Conservation (phyloP, 805 yeast genomes). For the Candida sanyiensis region DNA sequence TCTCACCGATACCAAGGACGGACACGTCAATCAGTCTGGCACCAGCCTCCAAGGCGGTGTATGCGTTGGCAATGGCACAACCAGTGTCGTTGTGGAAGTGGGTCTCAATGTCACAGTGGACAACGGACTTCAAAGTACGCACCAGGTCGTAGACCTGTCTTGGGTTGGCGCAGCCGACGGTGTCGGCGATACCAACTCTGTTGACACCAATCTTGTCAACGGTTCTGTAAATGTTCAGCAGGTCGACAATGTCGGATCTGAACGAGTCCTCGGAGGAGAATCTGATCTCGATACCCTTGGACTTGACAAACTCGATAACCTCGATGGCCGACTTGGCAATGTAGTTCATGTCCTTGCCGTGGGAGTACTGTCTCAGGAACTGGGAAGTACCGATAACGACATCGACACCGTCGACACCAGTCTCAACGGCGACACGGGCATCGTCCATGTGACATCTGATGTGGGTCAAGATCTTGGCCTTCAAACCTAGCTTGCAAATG, state of each 20-base stretch:
- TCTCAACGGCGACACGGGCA: conserved; percentile 93
- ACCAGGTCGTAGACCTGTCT: conserved; percentile 97
- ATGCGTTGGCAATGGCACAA: conserved; percentile 97
- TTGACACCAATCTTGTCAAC: conserved; percentile 97
- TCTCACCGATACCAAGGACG: conserved; percentile 96
- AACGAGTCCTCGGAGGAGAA: conserved; percentile 96
- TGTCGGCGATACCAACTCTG: conserved; percentile 98
- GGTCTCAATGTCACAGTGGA: conserved; percentile 94
- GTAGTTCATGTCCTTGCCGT: conserved; percentile 98
- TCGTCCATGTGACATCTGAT: conserved; percentile 99
- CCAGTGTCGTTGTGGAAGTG: conserved; percentile 99
- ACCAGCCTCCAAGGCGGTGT: conserved; percentile 97
- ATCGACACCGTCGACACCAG: conserved; percentile 99
- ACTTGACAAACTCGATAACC: conserved; percentile 94
- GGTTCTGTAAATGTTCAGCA: conserved; percentile 90
- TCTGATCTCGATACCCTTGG: conserved; percentile 94
- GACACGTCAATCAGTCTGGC: conserved; percentile 92
- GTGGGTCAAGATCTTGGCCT: conserved; percentile 92
- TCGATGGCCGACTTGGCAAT: conserved; percentile 94
- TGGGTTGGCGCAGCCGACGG: conserved; percentile 99
- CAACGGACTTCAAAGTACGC: conserved; percentile 88
- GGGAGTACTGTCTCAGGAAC: conserved; percentile 88
- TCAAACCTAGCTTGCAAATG: conserved; percentile 92
- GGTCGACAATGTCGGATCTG: conserved; percentile 93
- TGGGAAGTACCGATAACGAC: conserved; percentile 97